Conservation (phyloP, 2,329 filamentous ascomycete genomes). For the Alternaria arborescens region DNA sequence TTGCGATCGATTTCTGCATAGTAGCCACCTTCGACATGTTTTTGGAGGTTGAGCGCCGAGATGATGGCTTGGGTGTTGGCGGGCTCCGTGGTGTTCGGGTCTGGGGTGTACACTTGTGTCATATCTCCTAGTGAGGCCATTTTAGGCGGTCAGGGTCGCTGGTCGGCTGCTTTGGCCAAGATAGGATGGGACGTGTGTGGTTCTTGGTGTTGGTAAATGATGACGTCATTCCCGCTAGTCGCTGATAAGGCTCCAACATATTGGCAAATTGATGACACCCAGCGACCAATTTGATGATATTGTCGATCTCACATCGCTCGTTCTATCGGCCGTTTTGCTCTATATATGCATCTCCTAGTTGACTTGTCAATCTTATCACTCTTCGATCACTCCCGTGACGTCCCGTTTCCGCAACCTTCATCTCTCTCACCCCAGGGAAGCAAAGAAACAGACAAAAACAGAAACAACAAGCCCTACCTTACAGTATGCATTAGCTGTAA, state of each 20-base stretch:
- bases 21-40: conserved; percentile 62
- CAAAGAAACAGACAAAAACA: too few relatives aligned
- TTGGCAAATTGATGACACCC: too few relatives aligned
- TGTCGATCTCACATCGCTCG: too few relatives aligned
- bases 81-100: conserved; percentile 17
- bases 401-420: neutral
- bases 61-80: conserved; percentile 25
- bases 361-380: neutral
- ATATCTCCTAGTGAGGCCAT: neutral
- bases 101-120: neutral
- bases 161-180: neutral
- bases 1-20: conserved; percentile 61
- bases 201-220: neutral
- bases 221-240: neutral
- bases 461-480: too few relatives aligned
- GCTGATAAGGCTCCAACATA: neutral
- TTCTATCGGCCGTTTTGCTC: too few relatives aligned
- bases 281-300: too few relatives aligned
- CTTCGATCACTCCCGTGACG: neutral
- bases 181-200: neutral
- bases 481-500: too few relatives aligned
- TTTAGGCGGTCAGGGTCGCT: too few relatives aligned
- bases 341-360: too few relatives aligned
- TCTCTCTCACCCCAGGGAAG: neutral
- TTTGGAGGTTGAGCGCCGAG: conserved; percentile 50